These are phyloP conservation scores for Eimeria zaria DNA, from an alignment of 169 alveolate genomes.

Conservation along the genomic window DNA sequence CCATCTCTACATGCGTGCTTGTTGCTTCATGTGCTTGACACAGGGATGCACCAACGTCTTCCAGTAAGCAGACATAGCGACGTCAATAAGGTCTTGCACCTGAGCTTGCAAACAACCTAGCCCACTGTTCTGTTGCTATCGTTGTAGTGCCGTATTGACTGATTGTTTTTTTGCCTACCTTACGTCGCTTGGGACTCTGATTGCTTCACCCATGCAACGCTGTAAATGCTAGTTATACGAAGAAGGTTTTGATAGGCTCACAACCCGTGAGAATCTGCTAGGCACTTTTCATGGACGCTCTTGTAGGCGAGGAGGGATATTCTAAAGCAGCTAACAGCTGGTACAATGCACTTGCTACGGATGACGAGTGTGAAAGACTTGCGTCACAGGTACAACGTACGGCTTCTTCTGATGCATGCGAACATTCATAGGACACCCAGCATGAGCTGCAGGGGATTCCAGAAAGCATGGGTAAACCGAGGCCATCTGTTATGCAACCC, in stretches of 20 bases:
- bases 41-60: constrained; percentile 29
- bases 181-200: background rate
- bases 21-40: background rate
- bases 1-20: background rate
- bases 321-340: constrained; percentile 1
- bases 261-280: background rate
- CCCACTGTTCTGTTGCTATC: background rate
- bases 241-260: background rate
- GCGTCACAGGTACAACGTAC: constrained; percentile 67
- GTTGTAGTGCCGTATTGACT: background rate
- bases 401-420: background rate
- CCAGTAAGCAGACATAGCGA: constrained; percentile 21
- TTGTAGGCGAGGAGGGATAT: background rate
- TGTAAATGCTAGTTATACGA: background rate
- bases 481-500: background rate
- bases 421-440: background rate
- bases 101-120: background rate
- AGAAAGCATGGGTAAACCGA: background rate
- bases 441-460: background rate
- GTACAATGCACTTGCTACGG: constrained; percentile 82
- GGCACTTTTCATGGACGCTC: background rate
- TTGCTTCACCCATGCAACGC: background rate
- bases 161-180: background rate
- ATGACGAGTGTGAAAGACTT: constrained; percentile 83
- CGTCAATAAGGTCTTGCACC: background rate